phyloP scores from a whole-genome alignment of 139 green algal genomes.

The Picochlorum costavermella region DNA sequence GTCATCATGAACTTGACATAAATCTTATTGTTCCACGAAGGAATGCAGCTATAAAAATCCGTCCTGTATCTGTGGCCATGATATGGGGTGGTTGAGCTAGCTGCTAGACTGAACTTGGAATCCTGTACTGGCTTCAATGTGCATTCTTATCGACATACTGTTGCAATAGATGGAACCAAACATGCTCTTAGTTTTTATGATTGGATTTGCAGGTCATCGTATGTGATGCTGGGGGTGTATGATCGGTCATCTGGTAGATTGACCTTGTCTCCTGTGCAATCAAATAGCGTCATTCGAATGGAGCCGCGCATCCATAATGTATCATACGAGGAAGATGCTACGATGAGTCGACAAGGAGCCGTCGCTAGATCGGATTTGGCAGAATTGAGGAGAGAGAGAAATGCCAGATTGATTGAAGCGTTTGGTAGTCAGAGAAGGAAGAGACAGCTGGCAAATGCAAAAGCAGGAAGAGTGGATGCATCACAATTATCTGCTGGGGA shows the following conservation, averaged over 20 bases:
- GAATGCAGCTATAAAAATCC: not conserved
- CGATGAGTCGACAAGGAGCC: not conserved
- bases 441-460: constrained; percentile 20
- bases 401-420: constrained; percentile 31
- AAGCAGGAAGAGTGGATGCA: constrained; percentile 21
- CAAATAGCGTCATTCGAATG: constrained; percentile 26
- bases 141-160: not conserved
- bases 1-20: too few relatives aligned
- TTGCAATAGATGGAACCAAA: constrained; percentile 1
- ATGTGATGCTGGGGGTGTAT: constrained; percentile 17
- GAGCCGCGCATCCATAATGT: constrained; percentile 17
- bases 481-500: constrained; percentile 18
- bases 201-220: not conserved
- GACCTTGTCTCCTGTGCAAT: constrained; percentile 10
- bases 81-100: not conserved
- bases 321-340: constrained; percentile 11
- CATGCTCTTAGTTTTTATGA: not conserved
- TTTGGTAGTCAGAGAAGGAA: constrained; percentile 39
- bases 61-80: not conserved
- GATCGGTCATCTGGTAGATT: constrained; percentile 17
- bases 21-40: not conserved
- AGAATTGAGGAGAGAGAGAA: constrained; percentile 10
- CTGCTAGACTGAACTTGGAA: not conserved
- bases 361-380: constrained; percentile 4
- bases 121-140: constrained; percentile 4